Percentiles rank a stretch among this genome's conserved stretches.
Evolutionary conservation across 495 filamentous ascomycete species (phyloP).

Genomic region (Baudoinia panamericana): DNA sequence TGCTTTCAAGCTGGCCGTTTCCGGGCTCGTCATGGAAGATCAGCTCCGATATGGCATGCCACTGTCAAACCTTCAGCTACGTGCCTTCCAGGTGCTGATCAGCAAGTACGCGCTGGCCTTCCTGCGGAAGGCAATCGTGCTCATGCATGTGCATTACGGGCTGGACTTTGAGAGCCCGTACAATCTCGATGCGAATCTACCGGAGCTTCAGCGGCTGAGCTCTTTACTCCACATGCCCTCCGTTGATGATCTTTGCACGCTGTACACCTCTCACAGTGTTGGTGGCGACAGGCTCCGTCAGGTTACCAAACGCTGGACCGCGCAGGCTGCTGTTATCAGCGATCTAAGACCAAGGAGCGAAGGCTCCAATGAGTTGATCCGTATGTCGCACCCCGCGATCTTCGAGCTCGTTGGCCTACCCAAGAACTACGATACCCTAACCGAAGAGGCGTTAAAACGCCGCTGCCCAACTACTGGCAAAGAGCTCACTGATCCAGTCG

Average conservation of each 20-base stretch:
- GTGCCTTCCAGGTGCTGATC: conserved; percentile 41
- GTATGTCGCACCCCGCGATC: conserved; percentile 71
- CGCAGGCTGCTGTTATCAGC: conserved; percentile 34
- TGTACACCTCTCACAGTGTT: conserved; percentile 21
- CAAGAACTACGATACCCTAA: conserved; percentile 80
- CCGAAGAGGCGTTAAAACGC: conserved; percentile 74
- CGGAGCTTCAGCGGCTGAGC: conserved; percentile 75
- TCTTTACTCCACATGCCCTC: conserved; percentile 59
- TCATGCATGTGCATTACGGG: conserved; percentile 78
- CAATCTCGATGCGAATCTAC: conserved; percentile 44
- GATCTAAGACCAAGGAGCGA: conserved; percentile 18
- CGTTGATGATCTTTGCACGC: conserved; percentile 62
- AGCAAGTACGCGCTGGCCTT: conserved; percentile 79
- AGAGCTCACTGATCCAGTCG: conserved; percentile 72
- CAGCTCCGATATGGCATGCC: conserved; percentile 7
- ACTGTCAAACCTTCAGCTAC: conserved; percentile 17
- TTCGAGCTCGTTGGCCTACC: conserved; percentile 90
- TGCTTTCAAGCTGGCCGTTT: conserved; percentile 8
- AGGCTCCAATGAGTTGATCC: conserved; percentile 29
- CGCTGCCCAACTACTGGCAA: conserved; percentile 82
- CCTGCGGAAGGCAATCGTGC: conserved; percentile 69
- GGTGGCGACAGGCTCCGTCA: conserved; percentile 30
- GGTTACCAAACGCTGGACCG: conserved; percentile 69
- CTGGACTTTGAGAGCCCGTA: conserved; percentile 72
- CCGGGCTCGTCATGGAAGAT: conserved; percentile 5